Conservation (phyloP, 108 stramenopile genomes). For the Parietichytrium sp. region DNA sequence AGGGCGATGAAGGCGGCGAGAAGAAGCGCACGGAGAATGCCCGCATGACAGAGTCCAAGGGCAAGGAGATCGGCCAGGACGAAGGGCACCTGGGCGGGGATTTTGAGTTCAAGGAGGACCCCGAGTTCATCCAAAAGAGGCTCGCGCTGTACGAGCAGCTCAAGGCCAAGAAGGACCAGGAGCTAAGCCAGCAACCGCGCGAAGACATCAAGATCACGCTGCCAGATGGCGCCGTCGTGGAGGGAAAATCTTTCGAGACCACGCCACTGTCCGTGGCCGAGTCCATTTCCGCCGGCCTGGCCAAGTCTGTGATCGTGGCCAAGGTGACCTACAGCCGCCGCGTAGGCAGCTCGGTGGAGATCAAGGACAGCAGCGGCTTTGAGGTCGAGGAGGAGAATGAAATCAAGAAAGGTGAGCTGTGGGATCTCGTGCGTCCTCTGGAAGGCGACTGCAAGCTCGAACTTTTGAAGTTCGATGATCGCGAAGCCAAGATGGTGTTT, state of each 20-base stretch:
- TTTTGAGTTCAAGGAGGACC: constrained; percentile 46
- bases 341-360: constrained; percentile 68
- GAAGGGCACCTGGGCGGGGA: constrained; percentile 43
- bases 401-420: constrained; percentile 69
- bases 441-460: constrained; percentile 81
- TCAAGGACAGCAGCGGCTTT: constrained; percentile 75
- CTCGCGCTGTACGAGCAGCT: constrained; percentile 48
- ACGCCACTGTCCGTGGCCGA: constrained; percentile 89
- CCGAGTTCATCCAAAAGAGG: constrained; percentile 49
- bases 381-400: constrained; percentile 63
- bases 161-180: constrained; percentile 39
- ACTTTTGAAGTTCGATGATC: constrained; percentile 84
- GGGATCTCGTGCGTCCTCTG: constrained; percentile 92
- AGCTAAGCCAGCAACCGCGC: constrained; percentile 58
- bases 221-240: constrained; percentile 82
- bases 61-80: constrained; percentile 40
- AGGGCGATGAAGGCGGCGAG: neutral
- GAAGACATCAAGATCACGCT: constrained; percentile 83
- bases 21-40: constrained; percentile 44
- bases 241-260: constrained; percentile 68
- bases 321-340: constrained; percentile 48
- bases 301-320: constrained; percentile 77
- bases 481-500: constrained; percentile 85
- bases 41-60: constrained; percentile 42
- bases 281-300: constrained; percentile 82